These are phyloP conservation scores for Fusarium haematococcum DNA, from an alignment of 2,329 filamentous ascomycete genomes.

Conservation along the genomic window DNA sequence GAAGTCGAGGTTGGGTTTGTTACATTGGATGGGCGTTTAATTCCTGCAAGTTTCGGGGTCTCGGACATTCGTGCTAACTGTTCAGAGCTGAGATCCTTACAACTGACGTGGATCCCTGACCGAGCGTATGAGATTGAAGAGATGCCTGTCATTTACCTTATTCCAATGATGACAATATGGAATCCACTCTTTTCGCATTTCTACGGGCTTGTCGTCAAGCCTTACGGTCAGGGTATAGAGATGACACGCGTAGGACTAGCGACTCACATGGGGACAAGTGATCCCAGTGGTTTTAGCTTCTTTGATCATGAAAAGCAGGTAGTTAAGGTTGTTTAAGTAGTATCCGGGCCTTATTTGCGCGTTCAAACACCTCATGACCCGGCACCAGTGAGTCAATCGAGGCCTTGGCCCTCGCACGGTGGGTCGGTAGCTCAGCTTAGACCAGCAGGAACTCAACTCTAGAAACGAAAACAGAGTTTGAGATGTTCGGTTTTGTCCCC, in stretches of 20 bases:
- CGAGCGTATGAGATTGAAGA: neutral
- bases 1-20: neutral
- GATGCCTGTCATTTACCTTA: neutral
- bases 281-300: neutral
- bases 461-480: neutral
- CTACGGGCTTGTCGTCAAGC: neutral
- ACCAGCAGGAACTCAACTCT: no score
- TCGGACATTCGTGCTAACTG: neutral
- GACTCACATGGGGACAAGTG: no score
- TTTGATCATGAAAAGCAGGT: neutral
- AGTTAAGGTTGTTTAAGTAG: neutral
- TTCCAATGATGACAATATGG: neutral
- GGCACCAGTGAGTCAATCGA: neutral
- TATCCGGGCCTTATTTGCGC: neutral
- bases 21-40: neutral
- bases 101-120: neutral
- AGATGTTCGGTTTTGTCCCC: neutral
- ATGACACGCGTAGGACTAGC: neutral
- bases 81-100: rapidly evolving
- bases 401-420: no score
- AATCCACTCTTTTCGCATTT: no score
- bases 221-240: neutral
- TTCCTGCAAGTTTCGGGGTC: neutral
- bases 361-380: neutral
- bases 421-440: no score